These are phyloP conservation scores for Serendipita sp. DNA, from an alignment of 768 basidiomycete genomes.

Conservation along the genomic window DNA sequence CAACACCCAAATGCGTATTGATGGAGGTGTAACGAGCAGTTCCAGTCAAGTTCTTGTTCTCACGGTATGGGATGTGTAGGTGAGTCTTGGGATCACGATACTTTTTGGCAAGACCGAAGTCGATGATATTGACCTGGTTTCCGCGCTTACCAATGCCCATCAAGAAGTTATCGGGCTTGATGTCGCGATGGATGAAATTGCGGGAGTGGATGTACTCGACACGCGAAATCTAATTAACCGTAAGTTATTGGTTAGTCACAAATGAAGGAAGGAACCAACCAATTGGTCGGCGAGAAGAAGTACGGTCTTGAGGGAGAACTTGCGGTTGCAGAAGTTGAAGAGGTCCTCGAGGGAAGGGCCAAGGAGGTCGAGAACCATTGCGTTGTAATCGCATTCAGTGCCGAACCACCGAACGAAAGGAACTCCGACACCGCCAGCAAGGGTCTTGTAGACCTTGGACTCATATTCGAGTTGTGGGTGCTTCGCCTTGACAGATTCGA, in stretches of 20 bases:
- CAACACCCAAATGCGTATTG: slow-evolving; percentile 94
- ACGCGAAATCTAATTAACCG: slow-evolving; percentile 57
- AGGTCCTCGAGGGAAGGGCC: slow-evolving; percentile 75
- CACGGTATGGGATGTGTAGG: slow-evolving; percentile 96
- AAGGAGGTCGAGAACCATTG: slow-evolving; percentile 96
- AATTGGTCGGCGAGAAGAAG: slow-evolving; percentile 88
- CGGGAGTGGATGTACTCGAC: slow-evolving; percentile 94
- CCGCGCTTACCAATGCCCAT: slow-evolving; percentile 99
- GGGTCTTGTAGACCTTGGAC: slow-evolving; percentile 64
- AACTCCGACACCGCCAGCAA: slow-evolving; percentile 96
- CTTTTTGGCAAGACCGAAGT: slow-evolving; percentile 98
- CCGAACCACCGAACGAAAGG: slow-evolving; percentile 82
- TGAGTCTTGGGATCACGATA: slow-evolving; percentile 99
- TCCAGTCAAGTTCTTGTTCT: slow-evolving; percentile 99
- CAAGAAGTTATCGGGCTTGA: slow-evolving; percentile 98
- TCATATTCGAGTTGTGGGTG: slow-evolving; percentile 99
- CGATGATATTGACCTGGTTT: slow-evolving; percentile 94
- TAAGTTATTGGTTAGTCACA: neutral
- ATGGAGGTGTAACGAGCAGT: slow-evolving; percentile 99
- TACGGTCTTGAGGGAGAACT: slow-evolving; percentile 89
- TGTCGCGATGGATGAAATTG: slow-evolving; percentile 88
- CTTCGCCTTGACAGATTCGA: slow-evolving; percentile 99
- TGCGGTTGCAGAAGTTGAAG: slow-evolving; percentile 78
- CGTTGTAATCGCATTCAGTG: slow-evolving; percentile 92
- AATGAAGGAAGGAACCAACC: slow-evolving; percentile 30